Evolutionary conservation across 2,329 filamentous ascomycete species (phyloP).

Genomic region (Neonectria coccinea): DNA sequence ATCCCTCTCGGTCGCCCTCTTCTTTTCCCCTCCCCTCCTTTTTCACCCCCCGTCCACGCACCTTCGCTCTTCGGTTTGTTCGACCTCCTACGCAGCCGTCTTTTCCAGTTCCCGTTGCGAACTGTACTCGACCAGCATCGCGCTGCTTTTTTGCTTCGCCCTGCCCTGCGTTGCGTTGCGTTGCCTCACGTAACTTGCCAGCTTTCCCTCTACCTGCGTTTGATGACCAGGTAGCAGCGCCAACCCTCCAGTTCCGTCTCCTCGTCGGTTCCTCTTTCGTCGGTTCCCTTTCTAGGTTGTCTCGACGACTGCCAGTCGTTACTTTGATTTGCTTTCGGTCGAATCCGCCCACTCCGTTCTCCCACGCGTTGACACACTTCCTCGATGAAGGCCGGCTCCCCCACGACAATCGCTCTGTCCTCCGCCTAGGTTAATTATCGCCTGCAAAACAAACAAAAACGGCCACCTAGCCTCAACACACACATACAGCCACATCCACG

Average conservation of each 20-base stretch:
- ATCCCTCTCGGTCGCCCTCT: constrained; percentile 43
- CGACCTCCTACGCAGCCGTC: constrained; percentile 42
- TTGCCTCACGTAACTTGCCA: constrained; percentile 35
- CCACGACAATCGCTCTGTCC: constrained; percentile 41
- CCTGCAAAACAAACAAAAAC: constrained; percentile 18
- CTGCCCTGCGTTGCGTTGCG: constrained; percentile 36
- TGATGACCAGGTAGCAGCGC: constrained; percentile 42
- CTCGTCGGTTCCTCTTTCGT: constrained; percentile 44
- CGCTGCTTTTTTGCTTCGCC: constrained; percentile 35
- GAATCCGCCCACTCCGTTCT: constrained; percentile 29
- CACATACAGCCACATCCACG: constrained; percentile 18
- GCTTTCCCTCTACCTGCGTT: constrained; percentile 35
- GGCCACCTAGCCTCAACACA: constrained; percentile 27
- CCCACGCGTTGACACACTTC: constrained; percentile 37
- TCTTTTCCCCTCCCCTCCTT: constrained; percentile 40
- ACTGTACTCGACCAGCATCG: constrained; percentile 39
- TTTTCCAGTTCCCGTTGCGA: constrained; percentile 34
- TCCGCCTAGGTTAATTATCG: constrained; percentile 36
- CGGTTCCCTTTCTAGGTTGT: constrained; percentile 41
- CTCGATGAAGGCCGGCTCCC: constrained; percentile 46
- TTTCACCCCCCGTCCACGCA: constrained; percentile 44
- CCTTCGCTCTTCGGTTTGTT: constrained; percentile 44
- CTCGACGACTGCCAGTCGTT: constrained; percentile 48
- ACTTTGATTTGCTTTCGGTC: constrained; percentile 42
- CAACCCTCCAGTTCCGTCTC: constrained; percentile 32